phyloP scores from a whole-genome alignment of 139 green algal genomes.

The Helicosporidium sp. region DNA sequence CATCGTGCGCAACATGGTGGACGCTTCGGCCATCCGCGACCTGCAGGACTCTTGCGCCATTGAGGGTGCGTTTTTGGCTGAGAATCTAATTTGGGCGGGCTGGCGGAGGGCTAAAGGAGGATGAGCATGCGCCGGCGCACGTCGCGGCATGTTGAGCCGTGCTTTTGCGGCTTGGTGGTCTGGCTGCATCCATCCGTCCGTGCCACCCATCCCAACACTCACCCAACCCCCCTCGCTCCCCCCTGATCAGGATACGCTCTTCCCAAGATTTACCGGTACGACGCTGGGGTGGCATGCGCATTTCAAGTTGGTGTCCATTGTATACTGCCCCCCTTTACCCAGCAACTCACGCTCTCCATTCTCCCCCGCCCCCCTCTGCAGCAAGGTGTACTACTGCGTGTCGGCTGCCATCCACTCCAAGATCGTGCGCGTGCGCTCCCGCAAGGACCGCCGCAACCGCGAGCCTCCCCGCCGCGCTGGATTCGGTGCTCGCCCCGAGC shows the following conservation, averaged over 20 bases:
- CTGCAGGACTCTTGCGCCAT: slow-evolving; percentile 86
- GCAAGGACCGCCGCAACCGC: slow-evolving; percentile 67
- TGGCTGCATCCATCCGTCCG: too few relatives aligned
- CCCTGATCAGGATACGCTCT: slow-evolving; percentile 88
- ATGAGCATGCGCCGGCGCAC: too few relatives aligned
- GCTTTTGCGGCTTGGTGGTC: too few relatives aligned
- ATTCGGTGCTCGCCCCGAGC: slow-evolving; percentile 3
- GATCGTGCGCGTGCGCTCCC: slow-evolving; percentile 85
- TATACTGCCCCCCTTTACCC: too few relatives aligned
- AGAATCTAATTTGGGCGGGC: too few relatives aligned
- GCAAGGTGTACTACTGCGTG: slow-evolving; percentile 99
- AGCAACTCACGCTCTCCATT: neutral
- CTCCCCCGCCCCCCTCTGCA: neutral
- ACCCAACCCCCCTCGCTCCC: too few relatives aligned
- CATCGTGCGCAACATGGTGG: slow-evolving; percentile 93
- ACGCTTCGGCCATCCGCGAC: slow-evolving; percentile 92
- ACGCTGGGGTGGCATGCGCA: neutral
- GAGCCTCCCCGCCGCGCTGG: slow-evolving; percentile 50
- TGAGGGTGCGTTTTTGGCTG: slow-evolving; percentile 45
- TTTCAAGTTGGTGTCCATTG: too few relatives aligned
- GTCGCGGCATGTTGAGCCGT: too few relatives aligned
- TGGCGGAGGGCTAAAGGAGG: too few relatives aligned
- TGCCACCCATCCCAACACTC: too few relatives aligned
- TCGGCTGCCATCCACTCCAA: slow-evolving; percentile 96
- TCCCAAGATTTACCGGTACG: slow-evolving; percentile 92